Base-by-base conservation (phyloP, 768 basidiomycete genomes). In the Trichaptum fuscoviolaceum region DNA sequence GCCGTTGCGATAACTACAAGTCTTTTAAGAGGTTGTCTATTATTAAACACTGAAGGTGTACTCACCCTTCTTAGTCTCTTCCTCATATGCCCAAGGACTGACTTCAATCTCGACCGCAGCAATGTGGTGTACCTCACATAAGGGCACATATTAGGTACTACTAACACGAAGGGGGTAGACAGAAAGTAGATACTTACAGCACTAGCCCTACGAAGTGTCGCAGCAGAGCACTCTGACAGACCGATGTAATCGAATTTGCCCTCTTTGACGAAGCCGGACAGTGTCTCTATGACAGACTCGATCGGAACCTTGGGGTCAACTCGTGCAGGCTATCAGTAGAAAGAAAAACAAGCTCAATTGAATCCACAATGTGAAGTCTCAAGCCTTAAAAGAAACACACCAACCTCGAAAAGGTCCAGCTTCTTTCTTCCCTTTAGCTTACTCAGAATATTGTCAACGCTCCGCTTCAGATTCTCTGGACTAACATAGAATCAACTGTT, bases 71-170 rank as follows among this genome's bases (percentile, higher is more conserved):
- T 79, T 80, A 17, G 84, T 81, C 64, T 85, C 79, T 26, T 79
- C 77, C 67, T 85, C 84, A 64, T 85, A 86, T 1, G 83, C 79
- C 81, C 85, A 88, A 1, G 84, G 81, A 70, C 85, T 88, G 57
- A 88, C 76, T 73, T 91, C 90, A 63, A 90, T 87, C 73, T 91
- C 88, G 6, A 87, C 85, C 15, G 83, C 78, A 15, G 84, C 79
- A 66, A 89, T 81, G 1, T 84, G 85, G 58, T 82, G 78, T 10
- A 88, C 77, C 83, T 87, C 59, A 15, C 20, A 52, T 3, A 52
- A 52, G 30, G 8, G 30, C 30, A 30, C 30, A 30, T 3, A 3
- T 8, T 30, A 30, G 30, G 30, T 30, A 30, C 8, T 8, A 3
- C 7, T 26, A 18, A 35, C 7, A 26, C 64, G 27, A 34, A 9